Base-by-base conservation (phyloP, 2,329 filamentous ascomycete species). In the Cladobotryum mycophilum region DNA sequence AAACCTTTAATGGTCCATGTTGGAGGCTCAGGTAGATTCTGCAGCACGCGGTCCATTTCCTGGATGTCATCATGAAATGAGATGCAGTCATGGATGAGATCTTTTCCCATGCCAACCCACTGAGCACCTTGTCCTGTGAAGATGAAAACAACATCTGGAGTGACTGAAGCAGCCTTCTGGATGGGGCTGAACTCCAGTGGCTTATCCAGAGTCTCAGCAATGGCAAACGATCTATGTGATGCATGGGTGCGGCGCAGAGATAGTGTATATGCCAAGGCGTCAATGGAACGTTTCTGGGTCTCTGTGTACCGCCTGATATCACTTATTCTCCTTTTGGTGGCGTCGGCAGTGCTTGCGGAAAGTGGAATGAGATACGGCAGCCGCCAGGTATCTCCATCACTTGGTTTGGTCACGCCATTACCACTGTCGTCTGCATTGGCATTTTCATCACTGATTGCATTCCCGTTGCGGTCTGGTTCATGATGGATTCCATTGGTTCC, bases 91-190 rank as follows among this genome's bases (percentile, higher is more conserved):
- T 20, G 33, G 3, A 48, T 5, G 14, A 43, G 15, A 25, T 43
- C 41, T 18, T 8, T n/a, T 12, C 66, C 68, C 68, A 70, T 70
- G 1, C 49, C 33, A 1, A 59, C 49, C 61, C 62, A 68, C 45
- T 68, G 65, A 0, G 64, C 65, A 5, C 66, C 66, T 44, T 68
- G 65, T 1, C 66, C 66, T 1, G 66, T 67, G 51, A 68, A 67
- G n/a, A 68, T 53, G 9, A 30, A 30, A 30, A 30, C 25, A 11
- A 30, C 25, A 30, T 30, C 25, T 30, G 9, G 25, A 30, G 6
- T 18, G n/a, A 8, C 17, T 8, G 17, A 40, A 18, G n/a, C 37
- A 15, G 37, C 37, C 37, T 40, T n/a, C 6, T 30, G 25, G 25
- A 30, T 30, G 25, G 25, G 25, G 8, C 25, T 30, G 25, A 30